These are phyloP conservation scores for Pleurostoma richardsiae DNA, from an alignment of 2,329 filamentous ascomycete genomes.

Conservation along the genomic window DNA sequence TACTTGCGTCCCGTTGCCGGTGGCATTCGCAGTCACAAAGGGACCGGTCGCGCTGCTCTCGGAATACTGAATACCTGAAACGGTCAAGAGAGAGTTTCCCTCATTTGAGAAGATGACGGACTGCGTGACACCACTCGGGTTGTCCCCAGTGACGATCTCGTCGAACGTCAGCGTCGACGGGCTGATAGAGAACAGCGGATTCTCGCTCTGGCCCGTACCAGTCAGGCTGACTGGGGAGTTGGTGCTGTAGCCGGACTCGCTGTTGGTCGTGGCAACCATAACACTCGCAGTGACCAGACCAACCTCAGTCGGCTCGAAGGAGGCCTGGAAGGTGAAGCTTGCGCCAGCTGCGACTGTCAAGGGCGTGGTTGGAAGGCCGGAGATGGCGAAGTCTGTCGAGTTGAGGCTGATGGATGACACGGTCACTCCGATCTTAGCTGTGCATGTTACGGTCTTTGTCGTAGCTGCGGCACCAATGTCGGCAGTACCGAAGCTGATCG, in stretches of 20 bases:
- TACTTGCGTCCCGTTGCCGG: constrained; percentile 26
- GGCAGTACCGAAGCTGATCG: constrained; percentile 39
- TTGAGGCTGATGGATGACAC: constrained; percentile 32
- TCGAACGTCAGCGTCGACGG: constrained; percentile 45
- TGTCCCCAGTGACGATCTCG: constrained; percentile 38
- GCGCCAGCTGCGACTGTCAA: constrained; percentile 26
- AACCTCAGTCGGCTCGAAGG: constrained; percentile 39
- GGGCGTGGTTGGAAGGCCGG: constrained; percentile 21
- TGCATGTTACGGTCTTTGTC: constrained; percentile 37
- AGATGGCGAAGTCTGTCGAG: constrained; percentile 30
- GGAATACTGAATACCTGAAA: constrained; percentile 39
- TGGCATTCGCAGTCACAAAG: constrained; percentile 29
- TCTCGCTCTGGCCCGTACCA: constrained; percentile 41
- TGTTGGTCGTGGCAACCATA: constrained; percentile 41
- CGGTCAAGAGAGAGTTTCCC: constrained; percentile 38
- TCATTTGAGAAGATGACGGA: constrained; percentile 42
- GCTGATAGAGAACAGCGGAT: constrained; percentile 38
- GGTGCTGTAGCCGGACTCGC: constrained; percentile 36
- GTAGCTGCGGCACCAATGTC: constrained; percentile 30
- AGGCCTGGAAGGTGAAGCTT: constrained; percentile 35
- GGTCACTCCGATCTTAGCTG: constrained; percentile 35
- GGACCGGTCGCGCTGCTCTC: constrained; percentile 36
- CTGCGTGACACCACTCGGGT: constrained; percentile 30
- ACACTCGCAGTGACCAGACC: constrained; percentile 43
- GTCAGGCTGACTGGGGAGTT: constrained; percentile 39